A percentile compares a stretch with the other conserved stretches of the same genome.
Conservation (phyloP, 1,284 basidiomycete species). For the Leucoagaricus sp. region DNA sequence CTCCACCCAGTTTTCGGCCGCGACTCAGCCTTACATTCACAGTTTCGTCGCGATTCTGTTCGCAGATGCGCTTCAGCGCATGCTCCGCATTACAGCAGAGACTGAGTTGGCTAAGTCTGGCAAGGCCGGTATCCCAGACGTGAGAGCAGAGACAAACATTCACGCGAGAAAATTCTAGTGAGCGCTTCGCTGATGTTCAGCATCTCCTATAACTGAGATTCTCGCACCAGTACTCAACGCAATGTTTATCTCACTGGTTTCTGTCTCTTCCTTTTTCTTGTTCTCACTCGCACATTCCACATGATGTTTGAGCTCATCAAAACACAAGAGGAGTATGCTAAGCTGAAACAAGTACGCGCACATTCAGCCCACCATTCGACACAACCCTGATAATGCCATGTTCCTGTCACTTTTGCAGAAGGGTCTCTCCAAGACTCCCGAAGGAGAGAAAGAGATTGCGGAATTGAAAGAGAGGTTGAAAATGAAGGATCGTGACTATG, state of each 20-base stretch:
- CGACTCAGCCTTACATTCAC: not conserved
- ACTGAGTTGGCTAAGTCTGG: slow-evolving; percentile 69
- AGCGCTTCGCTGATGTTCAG: slow-evolving; percentile 37
- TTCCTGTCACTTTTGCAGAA: slow-evolving; percentile 21
- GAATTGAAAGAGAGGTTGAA: slow-evolving; percentile 63
- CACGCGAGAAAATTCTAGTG: slow-evolving; percentile 93
- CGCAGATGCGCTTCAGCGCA: slow-evolving; percentile 90
- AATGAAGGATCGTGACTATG: slow-evolving; percentile 61
- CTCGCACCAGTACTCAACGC: slow-evolving; percentile 63
- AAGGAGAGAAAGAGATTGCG: slow-evolving; percentile 62
- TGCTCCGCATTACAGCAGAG: slow-evolving; percentile 85
- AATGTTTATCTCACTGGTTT: slow-evolving; percentile 92
- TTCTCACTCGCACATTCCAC: slow-evolving; percentile 91
- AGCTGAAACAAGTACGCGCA: slow-evolving; percentile 72
- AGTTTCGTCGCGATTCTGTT: slow-evolving; percentile 89
- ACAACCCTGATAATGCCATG: too few relatives aligned
- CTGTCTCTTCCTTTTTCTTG: slow-evolving; percentile 91
- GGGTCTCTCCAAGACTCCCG: slow-evolving; percentile 27
- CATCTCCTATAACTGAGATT: slow-evolving; percentile 2
- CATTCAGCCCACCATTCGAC: not conserved
- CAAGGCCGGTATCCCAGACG: slow-evolving; percentile 54
- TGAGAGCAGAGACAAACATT: slow-evolving; percentile 81
- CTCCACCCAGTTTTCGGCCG: slow-evolving; percentile 1
- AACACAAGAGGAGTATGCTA: slow-evolving; percentile 84
- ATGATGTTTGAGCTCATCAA: slow-evolving; percentile 91